Percentiles rank a stretch among this genome's conserved stretches.
Conservation (phyloP, 1,284 basidiomycete genomes). For the Trametes hirsuta region DNA sequence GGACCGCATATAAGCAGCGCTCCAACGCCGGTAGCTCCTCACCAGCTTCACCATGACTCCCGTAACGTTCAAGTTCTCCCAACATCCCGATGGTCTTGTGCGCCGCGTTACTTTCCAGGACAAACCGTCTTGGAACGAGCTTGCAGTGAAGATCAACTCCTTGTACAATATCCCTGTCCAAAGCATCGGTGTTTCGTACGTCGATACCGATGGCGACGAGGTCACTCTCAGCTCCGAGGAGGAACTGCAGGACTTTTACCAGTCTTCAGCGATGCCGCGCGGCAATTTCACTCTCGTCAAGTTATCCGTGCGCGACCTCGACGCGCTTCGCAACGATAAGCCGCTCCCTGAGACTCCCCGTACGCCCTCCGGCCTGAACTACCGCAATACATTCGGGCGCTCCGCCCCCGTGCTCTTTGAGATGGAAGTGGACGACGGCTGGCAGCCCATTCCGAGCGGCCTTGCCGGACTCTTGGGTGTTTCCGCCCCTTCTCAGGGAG, state of each 20-base stretch:
- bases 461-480: constrained; percentile 28
- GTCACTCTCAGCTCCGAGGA: constrained; percentile 74
- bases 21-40: constrained; percentile 4
- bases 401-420: constrained; percentile 47
- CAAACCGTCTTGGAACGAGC: constrained; percentile 55
- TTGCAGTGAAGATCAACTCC: constrained; percentile 56
- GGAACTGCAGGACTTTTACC: constrained; percentile 67
- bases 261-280: constrained; percentile 20
- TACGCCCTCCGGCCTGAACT: constrained; percentile 26
- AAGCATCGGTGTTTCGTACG: constrained; percentile 66
- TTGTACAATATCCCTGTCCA: constrained; percentile 61
- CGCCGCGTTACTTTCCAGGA: constrained; percentile 59
- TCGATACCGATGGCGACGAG: constrained; percentile 70
- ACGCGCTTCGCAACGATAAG: constrained; percentile 41
- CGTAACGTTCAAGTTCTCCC: constrained; percentile 36
- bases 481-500: constrained; percentile 21
- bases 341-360: constrained; percentile 43
- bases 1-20: constrained; percentile 16
- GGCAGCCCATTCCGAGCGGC: constrained; percentile 53
- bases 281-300: constrained; percentile 43
- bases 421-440: constrained; percentile 66
- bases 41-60: constrained; percentile 31
- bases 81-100: constrained; percentile 41
- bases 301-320: constrained; percentile 65
- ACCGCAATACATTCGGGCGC: constrained; percentile 58